Conservation (phyloP, 805 yeast genomes). For the Tetrapisispora phaffii region DNA sequence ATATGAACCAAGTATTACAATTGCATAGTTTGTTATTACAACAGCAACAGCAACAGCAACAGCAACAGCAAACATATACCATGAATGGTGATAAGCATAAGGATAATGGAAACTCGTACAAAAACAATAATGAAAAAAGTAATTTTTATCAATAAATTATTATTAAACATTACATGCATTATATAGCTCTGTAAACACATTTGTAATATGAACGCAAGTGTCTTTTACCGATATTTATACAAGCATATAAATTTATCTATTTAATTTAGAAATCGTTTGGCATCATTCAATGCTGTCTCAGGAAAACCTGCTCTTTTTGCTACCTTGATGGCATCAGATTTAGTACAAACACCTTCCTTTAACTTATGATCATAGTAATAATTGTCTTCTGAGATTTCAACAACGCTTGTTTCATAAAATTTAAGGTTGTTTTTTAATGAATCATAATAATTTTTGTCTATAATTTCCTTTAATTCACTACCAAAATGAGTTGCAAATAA, state of each 20-base stretch:
- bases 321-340: conserved; percentile 68
- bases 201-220: not conserved
- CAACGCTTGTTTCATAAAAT: conserved; percentile 20
- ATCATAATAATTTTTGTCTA: conserved; percentile 26
- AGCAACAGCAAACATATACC: conserved; percentile 6
- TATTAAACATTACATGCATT: not conserved
- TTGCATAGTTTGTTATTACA: conserved; percentile 20
- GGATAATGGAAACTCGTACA: not conserved
- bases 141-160: not conserved
- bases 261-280: conserved; percentile 20
- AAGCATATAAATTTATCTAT: not conserved
- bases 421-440: conserved; percentile 8
- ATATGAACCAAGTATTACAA: conserved; percentile 18
- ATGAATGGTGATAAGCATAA: not conserved
- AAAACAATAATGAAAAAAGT: not conserved
- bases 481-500: conserved; percentile 90
- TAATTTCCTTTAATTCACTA: conserved; percentile 37
- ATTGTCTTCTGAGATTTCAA: conserved; percentile 18
- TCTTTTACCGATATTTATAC: no score
- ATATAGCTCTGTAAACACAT: no score
- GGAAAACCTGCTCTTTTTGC: conserved; percentile 81
- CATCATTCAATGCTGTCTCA: conserved; percentile 41
- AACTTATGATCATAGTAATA: conserved; percentile 43
- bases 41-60: conserved; percentile 16
- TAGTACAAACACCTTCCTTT: conserved; percentile 55